Conservation (phyloP, 169 alveolate genomes). For the Plasmodium fragile region DNA sequence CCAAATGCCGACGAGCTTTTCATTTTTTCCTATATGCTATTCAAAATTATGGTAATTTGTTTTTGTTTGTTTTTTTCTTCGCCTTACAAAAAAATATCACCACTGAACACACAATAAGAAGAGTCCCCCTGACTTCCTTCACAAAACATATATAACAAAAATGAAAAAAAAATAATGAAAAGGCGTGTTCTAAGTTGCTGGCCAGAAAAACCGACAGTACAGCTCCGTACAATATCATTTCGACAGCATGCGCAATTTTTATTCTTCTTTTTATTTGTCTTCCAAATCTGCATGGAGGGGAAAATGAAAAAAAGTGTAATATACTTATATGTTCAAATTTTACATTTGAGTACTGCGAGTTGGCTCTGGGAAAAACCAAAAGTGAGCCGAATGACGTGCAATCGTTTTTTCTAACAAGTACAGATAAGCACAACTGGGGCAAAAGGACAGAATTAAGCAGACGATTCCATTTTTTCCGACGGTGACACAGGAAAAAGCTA, state of each 20-base stretch:
- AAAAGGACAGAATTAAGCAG: slow-evolving; percentile 51
- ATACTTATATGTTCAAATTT: background rate
- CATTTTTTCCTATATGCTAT: background rate
- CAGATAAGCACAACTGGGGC: slow-evolving; percentile 60
- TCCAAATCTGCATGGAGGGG: slow-evolving; percentile 24
- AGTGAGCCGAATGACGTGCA: background rate
- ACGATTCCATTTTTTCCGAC: slow-evolving; percentile 46
- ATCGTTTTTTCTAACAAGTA: slow-evolving; percentile 31
- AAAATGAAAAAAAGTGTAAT: slow-evolving; percentile 5
- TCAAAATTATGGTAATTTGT: background rate
- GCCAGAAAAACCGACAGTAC: slow-evolving; percentile 30
- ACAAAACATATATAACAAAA: slow-evolving; percentile 40
- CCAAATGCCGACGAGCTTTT: background rate
- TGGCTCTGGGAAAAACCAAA: background rate
- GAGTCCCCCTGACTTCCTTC: slow-evolving; percentile 21
- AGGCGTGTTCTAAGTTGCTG: slow-evolving; percentile 40
- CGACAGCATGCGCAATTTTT: slow-evolving; percentile 31
- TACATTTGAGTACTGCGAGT: background rate
- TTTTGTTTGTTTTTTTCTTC: slow-evolving; percentile 7
- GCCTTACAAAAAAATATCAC: slow-evolving; percentile 50
- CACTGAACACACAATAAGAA: slow-evolving; percentile 30
- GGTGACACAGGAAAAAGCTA: slow-evolving; percentile 43
- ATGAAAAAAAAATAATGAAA: slow-evolving; percentile 33
- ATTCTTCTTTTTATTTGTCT: slow-evolving; percentile 30
- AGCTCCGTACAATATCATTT: slow-evolving; percentile 73